These are phyloP conservation scores for Pleurotus giganteus DNA, from an alignment of 768 basidiomycete species.

Conservation along the genomic window DNA sequence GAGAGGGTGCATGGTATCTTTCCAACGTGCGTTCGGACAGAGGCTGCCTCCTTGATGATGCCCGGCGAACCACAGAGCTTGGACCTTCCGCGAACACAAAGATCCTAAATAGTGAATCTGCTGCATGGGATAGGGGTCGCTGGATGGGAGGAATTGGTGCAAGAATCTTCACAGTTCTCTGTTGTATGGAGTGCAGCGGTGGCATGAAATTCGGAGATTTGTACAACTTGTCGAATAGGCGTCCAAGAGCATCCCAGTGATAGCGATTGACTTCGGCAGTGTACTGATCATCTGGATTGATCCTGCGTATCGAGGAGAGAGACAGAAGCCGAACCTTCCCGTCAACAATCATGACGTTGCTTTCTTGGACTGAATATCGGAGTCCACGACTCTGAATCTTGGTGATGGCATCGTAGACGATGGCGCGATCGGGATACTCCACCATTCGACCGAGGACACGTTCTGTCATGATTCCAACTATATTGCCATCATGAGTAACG, in stretches of 20 bases:
- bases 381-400: slow-evolving; percentile 11
- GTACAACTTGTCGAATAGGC: slow-evolving; percentile 24
- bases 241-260: slow-evolving; percentile 26
- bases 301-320: slow-evolving; percentile 5
- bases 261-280: slow-evolving; percentile 4
- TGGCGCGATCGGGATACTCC: slow-evolving; percentile 13
- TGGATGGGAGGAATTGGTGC: slow-evolving; percentile 13
- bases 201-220: slow-evolving; percentile 7
- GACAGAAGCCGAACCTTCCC: slow-evolving; percentile 7
- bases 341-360: slow-evolving; percentile 6
- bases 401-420: slow-evolving; percentile 15
- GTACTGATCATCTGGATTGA: not conserved
- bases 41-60: not conserved
- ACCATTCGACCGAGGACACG: slow-evolving; percentile 14
- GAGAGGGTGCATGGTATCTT: not conserved
- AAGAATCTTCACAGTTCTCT: slow-evolving; percentile 11
- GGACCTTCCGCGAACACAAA: not conserved
- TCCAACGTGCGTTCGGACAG: not conserved
- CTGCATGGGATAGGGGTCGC: slow-evolving; percentile 7
- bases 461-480: slow-evolving; percentile 21
- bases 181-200: slow-evolving; percentile 6
- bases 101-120: not conserved
- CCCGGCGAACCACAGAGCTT: not conserved
- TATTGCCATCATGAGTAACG: slow-evolving; percentile 16
- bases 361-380: slow-evolving; percentile 6